These are phyloP conservation scores for Cystofilobasidium capitatum DNA, from an alignment of 768 basidiomycete species.

Conservation along the genomic window DNA sequence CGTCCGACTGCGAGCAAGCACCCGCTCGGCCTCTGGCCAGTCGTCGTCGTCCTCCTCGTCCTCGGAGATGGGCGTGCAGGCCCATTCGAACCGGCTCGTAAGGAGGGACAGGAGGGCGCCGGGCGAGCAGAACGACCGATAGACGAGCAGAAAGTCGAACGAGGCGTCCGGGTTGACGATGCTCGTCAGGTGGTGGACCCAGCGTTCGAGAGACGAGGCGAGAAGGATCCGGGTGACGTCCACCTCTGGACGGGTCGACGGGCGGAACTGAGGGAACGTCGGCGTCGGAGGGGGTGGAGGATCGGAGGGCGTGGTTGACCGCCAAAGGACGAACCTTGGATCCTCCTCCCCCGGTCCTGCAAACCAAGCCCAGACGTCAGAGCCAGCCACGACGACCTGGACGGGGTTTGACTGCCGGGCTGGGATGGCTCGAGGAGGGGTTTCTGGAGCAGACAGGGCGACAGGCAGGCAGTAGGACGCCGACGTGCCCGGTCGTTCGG, in stretches of 20 bases:
- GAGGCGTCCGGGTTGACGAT: constrained; percentile 78
- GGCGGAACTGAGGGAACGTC: background rate
- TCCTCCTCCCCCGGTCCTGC: constrained; percentile 61
- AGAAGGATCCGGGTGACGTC: constrained; percentile 42
- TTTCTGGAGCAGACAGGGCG: background rate
- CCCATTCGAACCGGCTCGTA: constrained; percentile 83
- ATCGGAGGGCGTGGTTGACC: constrained; percentile 34
- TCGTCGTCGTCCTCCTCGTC: background rate
- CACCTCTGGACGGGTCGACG: background rate
- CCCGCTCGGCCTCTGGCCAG: constrained; percentile 50
- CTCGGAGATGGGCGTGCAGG: constrained; percentile 45
- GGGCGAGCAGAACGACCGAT: constrained; percentile 70
- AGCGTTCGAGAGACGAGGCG: constrained; percentile 83
- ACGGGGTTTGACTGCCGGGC: constrained; percentile 44
- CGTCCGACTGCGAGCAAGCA: constrained; percentile 75
- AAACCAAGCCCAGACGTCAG: constrained; percentile 32
- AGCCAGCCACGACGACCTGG: background rate
- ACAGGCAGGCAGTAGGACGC: background rate
- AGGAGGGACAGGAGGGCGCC: constrained; percentile 71
- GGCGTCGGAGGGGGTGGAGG: constrained; percentile 10
- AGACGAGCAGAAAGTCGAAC: constrained; percentile 83
- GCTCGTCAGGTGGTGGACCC: constrained; percentile 83
- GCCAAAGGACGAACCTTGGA: constrained; percentile 87
- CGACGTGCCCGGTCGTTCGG: constrained; percentile 45
- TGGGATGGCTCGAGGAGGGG: constrained; percentile 56